A percentile compares a stretch with the other conserved stretches of the same genome.
Evolutionary conservation across 306 rosid species (phyloP).

Genomic region (Vigna radiata): DNA sequence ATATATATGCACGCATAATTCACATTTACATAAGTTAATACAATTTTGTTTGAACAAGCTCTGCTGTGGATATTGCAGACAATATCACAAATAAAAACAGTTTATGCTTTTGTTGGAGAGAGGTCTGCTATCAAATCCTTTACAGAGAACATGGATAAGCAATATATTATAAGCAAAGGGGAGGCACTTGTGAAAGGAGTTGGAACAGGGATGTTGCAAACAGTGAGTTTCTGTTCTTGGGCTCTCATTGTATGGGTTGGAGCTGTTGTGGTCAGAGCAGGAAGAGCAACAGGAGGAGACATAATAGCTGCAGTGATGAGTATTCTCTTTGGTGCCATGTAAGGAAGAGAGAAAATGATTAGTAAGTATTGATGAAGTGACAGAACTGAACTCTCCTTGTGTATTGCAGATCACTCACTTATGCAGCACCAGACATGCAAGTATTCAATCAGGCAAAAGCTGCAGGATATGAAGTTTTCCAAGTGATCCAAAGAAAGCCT

Average conservation of each 20-base stretch:
- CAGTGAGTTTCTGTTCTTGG: constrained; percentile 82
- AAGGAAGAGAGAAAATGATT: constrained; percentile 41
- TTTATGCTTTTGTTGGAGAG: constrained; percentile 91
- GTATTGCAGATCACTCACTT: constrained; percentile 72
- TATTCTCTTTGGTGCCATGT: constrained; percentile 95
- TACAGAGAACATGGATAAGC: constrained; percentile 62
- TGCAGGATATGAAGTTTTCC: constrained; percentile 85
- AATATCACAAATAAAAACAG: constrained; percentile 83
- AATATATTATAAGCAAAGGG: constrained; percentile 62
- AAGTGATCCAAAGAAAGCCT: constrained; percentile 79
- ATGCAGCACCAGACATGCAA: constrained; percentile 95
- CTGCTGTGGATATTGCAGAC: constrained; percentile 57
- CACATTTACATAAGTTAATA: not conserved
- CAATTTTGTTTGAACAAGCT: constrained; percentile 26
- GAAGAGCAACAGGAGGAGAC: constrained; percentile 74
- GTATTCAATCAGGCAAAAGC: constrained; percentile 88
- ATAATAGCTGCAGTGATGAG: constrained; percentile 81
- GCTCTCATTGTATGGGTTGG: constrained; percentile 88
- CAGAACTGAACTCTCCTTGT: constrained; percentile 19
- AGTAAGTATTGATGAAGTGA: not conserved
- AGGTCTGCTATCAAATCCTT: constrained; percentile 61
- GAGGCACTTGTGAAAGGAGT: constrained; percentile 86
- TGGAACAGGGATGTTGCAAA: constrained; percentile 89
- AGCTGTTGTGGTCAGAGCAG: constrained; percentile 71
- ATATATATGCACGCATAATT: constrained; percentile 8